Base-by-base conservation (phyloP, 2,329 filamentous ascomycete genomes). In the Orbilia javanica region DNA sequence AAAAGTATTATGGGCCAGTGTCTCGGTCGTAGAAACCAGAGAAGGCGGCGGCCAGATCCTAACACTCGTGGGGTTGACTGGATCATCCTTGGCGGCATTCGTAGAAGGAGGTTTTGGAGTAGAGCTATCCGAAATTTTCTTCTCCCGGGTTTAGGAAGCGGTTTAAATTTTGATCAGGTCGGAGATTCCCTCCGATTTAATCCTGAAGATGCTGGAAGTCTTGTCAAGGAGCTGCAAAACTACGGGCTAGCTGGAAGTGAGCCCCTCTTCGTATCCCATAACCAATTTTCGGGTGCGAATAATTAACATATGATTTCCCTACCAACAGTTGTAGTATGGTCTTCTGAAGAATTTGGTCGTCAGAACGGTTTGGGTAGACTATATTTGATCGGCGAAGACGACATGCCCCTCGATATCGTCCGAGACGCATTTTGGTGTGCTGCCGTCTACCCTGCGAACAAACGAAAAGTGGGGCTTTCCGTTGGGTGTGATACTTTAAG, bases 1-100 rank as follows among this genome's bases (percentile, higher is more conserved):
- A n/a, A n/a, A n/a, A n/a, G n/a, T n/a, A n/a, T n/a, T 36, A 48
- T 62, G 4, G 76, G 63, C 18, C 42, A 55, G 29, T 52, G 4
- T 25, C 22, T 52, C 20, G 15, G 25, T 15, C 1, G 22, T 5
- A 3, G 8, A 5, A n/a, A 4, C 6, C 25, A 1, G 29, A 5
- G 29, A 52, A 27, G 7, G 2, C 18, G 6, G 11, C 10, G 11
- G 25, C 48, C 25, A 52, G 20, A 52, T 15, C 8, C 22, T 11
- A 2, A 15, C 18, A 25, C 22, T 29, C 22, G 20, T 4, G 48
- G 48, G 20, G 27, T 52, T 5, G 20, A 27, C 11, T 52, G 48
- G 48, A 52, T 52, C 3, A 6, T 52, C 20, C 11, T 52, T 4
- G 22, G 20, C 3, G 48, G 48, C 6, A 7, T 52, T 13, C 48